Evolutionary conservation across 106 monocot genomes (phyloP), one percentile per base, ranked within the genome.

Genomic region (Platanthera guangdongensis): DNA sequence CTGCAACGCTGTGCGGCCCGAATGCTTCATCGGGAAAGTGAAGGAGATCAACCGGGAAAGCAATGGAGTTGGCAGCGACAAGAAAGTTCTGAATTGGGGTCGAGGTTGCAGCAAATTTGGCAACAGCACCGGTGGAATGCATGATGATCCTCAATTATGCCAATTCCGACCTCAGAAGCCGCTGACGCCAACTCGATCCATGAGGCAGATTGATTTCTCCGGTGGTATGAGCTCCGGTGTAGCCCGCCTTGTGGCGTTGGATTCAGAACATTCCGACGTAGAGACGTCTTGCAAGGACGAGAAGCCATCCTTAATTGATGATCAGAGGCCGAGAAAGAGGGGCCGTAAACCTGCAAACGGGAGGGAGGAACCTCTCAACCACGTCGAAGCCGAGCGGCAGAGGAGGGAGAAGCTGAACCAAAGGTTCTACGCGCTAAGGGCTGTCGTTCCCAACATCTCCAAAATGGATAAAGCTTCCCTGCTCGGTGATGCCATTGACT

Each of bases 401-500:
- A 73, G 91, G 54, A 80, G 91, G 57, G 91, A 91, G 82, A 91
- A 91, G 85, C 91, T 91, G 10, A 91, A 91, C 76, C 91, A 91
- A 80, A 39, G 91, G 85, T 91, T 91, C 77, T 91, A 88, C 39
- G 87, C 91, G 0, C 75, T 91, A 19, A 76, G 91, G 62, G 87
- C 91, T 8, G 91, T 91, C 8, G 91, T 91, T n/a, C 91, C 91
- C 14, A 91, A 91, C 68, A 91, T 91, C 55, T 91, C 91, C 0
- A 91, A 91, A 81, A 91, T 91, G 90, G 90, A 90, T 71, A 90
- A 90, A 71, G 90, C 90, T 12, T 90, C 90, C 0, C 75, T 90
- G 5, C 82, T 91, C 5, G 91, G 91, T 4, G 91, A 91, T 48
- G 91, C 91, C 73, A 91, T 91, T 47, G 19, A 87, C 39, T 91